Conservation (phyloP, 495 filamentous ascomycete species). For the Parmelia sp. region DNA sequence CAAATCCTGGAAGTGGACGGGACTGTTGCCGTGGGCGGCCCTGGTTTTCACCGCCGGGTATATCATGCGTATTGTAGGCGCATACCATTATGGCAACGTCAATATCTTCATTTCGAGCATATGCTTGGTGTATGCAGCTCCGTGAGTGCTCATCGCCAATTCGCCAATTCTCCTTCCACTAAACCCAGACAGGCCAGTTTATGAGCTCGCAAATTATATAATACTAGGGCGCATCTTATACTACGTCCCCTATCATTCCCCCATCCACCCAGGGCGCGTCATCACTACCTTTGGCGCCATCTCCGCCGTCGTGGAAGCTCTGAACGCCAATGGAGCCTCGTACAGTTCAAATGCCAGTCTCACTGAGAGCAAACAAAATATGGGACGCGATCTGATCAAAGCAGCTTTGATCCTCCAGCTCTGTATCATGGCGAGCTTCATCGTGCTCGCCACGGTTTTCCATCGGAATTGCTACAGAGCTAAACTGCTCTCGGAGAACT, state of each 20-base stretch:
- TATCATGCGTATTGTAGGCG: slow-evolving; percentile 48
- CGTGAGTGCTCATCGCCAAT: slow-evolving; percentile 42
- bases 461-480: slow-evolving; percentile 51
- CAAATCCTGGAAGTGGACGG: slow-evolving; percentile 48
- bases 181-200: slow-evolving; percentile 35
- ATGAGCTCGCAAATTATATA: slow-evolving; percentile 69
- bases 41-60: slow-evolving; percentile 53
- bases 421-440: slow-evolving; percentile 54
- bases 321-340: slow-evolving; percentile 65
- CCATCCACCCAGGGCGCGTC: slow-evolving; percentile 71
- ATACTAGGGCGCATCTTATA: slow-evolving; percentile 70
- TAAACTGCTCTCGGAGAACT: slow-evolving; percentile 47
- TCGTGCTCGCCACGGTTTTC: slow-evolving; percentile 52
- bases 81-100: slow-evolving; percentile 51
- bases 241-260: slow-evolving; percentile 71
- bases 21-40: slow-evolving; percentile 47
- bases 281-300: slow-evolving; percentile 67
- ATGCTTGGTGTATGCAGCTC: slow-evolving; percentile 55
- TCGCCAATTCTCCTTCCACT: not conserved
- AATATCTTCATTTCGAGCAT: slow-evolving; percentile 53
- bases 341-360: slow-evolving; percentile 42
- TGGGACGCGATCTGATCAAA: slow-evolving; percentile 57
- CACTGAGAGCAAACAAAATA: slow-evolving; percentile 38
- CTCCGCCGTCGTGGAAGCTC: slow-evolving; percentile 53
- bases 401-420: slow-evolving; percentile 62